These are phyloP conservation scores for Sarocladium oryzae DNA, from an alignment of 2,329 filamentous ascomycete species.

Conservation along the genomic window DNA sequence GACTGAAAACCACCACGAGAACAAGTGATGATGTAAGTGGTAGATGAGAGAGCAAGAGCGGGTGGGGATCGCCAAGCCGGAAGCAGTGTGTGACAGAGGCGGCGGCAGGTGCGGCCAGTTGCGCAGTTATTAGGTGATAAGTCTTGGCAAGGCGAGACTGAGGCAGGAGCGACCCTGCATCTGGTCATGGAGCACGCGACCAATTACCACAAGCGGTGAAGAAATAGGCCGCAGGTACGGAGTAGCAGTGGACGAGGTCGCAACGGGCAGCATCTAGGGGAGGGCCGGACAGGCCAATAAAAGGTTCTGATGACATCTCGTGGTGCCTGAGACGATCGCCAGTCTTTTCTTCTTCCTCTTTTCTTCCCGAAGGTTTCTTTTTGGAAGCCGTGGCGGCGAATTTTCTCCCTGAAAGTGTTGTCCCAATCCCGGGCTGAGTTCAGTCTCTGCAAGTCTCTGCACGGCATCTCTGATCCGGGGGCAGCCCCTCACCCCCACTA, in stretches of 20 bases:
- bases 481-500: not conserved
- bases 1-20: too few species aligned
- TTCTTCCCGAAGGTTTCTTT: not conserved
- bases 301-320: not conserved
- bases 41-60: too few species aligned
- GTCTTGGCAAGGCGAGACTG: too few species aligned
- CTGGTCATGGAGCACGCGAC: not conserved
- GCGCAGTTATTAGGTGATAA: not conserved
- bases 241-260: too few species aligned
- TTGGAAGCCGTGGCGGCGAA: not conserved
- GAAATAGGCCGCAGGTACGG: too few species aligned
- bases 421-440: too few species aligned
- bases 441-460: not conserved
- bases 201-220: not conserved
- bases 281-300: too few species aligned
- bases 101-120: not conserved
- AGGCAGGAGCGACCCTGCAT: not conserved
- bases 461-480: conserved; percentile 9
- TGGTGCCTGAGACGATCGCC: not conserved
- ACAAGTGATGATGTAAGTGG: too few species aligned
- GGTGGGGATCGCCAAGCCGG: not conserved
- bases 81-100: not conserved
- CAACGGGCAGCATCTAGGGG: too few species aligned
- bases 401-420: too few species aligned
- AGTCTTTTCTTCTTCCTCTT: not conserved